phyloP scores from a whole-genome alignment of 148 eudicot genomes.

The Vaccinium myrtillus region DNA sequence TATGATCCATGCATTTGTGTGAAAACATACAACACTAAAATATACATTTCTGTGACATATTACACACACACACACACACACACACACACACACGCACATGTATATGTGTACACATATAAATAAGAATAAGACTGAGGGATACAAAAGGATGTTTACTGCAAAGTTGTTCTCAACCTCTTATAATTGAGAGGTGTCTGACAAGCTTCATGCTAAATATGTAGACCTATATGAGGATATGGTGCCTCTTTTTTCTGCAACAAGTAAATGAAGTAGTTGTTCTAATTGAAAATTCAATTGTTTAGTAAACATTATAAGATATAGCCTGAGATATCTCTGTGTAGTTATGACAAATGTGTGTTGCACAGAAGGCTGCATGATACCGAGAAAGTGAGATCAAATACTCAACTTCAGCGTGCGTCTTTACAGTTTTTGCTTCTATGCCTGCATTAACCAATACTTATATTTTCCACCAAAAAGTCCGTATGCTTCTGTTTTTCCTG shows the following conservation, averaged over 20 bases:
- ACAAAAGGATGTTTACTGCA: not conserved
- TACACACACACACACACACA: no score
- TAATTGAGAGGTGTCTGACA: not conserved
- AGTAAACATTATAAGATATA: not conserved
- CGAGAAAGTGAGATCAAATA: not conserved
- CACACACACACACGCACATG: no score
- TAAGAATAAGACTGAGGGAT: not conserved
- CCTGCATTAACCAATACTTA: not conserved
- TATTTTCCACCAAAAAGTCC: not conserved
- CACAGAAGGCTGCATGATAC: not conserved
- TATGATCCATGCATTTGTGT: no score
- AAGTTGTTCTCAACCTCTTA: not conserved
- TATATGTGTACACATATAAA: no score
- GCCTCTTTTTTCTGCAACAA: not conserved
- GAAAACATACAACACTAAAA: no score
- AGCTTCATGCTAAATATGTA: conserved; percentile 1
- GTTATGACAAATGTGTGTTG: not conserved
- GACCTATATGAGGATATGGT: not conserved
- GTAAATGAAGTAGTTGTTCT: no score
- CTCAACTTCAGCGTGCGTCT: no score
- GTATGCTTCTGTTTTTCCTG: not conserved
- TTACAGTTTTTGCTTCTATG: not conserved
- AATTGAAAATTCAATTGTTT: not conserved
- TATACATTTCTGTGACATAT: no score
- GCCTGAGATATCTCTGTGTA: not conserved